Conservation (phyloP, 495 filamentous ascomycete genomes). For the Talaromyces thailandensis region DNA sequence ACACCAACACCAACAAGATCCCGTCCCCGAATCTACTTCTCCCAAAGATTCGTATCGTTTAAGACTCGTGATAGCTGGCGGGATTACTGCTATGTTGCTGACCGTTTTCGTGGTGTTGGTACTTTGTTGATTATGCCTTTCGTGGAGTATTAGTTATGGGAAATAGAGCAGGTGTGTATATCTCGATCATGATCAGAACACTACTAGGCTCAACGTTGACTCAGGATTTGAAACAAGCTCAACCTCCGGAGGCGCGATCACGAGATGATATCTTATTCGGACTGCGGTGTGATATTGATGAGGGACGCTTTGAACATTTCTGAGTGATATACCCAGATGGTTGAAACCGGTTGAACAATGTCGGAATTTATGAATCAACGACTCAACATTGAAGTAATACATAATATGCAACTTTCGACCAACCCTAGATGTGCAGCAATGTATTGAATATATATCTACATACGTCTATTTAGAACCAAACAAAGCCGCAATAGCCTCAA, state of each 20-base stretch:
- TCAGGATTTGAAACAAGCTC: background rate
- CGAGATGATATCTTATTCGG: background rate
- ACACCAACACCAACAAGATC: background rate
- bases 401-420: too few species aligned
- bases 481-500: conserved; percentile 52
- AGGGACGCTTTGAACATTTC: too few species aligned
- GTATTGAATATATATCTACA: background rate
- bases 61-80: background rate
- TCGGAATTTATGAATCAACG: too few species aligned
- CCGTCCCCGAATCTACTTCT: background rate
- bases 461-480: background rate
- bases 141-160: too few species aligned
- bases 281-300: background rate
- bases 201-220: too few species aligned
- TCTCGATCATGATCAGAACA: too few species aligned
- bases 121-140: too few species aligned
- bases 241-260: background rate
- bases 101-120: background rate
- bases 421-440: background rate
- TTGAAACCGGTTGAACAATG: too few species aligned
- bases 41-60: background rate
- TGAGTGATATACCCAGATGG: too few species aligned
- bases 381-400: too few species aligned
- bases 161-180: too few species aligned
- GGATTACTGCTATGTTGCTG: background rate